These are phyloP conservation scores for Toxicodendron radicans DNA, from an alignment of 345 rosid genomes.

Conservation along the genomic window DNA sequence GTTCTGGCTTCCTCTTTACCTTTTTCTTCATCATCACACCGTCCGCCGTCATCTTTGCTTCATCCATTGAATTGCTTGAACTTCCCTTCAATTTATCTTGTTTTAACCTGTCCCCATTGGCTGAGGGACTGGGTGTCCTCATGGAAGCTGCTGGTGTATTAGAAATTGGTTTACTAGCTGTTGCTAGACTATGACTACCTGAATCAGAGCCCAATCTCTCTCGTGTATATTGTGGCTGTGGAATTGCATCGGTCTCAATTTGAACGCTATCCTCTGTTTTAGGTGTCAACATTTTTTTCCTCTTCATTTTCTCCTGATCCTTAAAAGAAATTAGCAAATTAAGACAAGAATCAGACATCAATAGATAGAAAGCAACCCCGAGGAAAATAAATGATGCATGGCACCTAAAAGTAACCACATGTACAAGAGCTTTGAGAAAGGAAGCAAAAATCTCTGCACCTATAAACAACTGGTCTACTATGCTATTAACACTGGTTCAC, in stretches of 20 bases:
- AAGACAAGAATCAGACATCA: slow-evolving; percentile 13
- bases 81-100: slow-evolving; percentile 54
- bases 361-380: neutral
- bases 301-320: slow-evolving; percentile 63
- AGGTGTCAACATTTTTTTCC: slow-evolving; percentile 52
- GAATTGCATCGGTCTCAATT: slow-evolving; percentile 41
- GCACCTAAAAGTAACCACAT: neutral
- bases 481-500: neutral
- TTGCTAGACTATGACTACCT: slow-evolving; percentile 34
- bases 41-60: slow-evolving; percentile 40
- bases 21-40: slow-evolving; percentile 44
- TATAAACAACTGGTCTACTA: neutral
- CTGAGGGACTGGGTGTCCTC: slow-evolving; percentile 40
- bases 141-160: slow-evolving; percentile 35
- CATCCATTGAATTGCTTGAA: slow-evolving; percentile 42
- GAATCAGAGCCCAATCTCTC: slow-evolving; percentile 41
- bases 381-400: slow-evolving; percentile 6
- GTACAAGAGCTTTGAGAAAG: neutral
- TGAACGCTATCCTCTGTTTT: slow-evolving; percentile 42
- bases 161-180: slow-evolving; percentile 38
- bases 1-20: slow-evolving; percentile 58
- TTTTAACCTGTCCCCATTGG: slow-evolving; percentile 48
- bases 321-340: slow-evolving; percentile 19
- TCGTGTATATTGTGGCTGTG: slow-evolving; percentile 40
- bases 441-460: neutral